Evolutionary conservation across 2,329 filamentous ascomycete species (phyloP), one percentile per base, ranked within the genome.

Genomic region (Hypoxylon sp.): DNA sequence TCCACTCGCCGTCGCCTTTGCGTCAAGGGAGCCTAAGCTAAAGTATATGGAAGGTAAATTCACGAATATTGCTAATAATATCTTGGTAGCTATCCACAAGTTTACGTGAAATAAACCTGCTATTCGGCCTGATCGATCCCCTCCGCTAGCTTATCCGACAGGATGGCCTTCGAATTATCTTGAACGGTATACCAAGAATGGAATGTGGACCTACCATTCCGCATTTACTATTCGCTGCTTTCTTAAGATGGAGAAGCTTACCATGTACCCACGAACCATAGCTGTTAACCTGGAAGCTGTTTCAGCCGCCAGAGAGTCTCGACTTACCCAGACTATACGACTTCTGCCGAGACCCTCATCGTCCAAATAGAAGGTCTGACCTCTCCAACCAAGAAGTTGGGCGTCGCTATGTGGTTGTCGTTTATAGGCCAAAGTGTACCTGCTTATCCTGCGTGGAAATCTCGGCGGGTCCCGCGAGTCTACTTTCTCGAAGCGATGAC

Each of bases 161-260:
- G 43, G 27, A 47, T 56, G 50, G 48, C 21, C 43, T 3, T 25
- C 19, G 39, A 19, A 39, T 56, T 25, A 8, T 21, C 12, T n/a
- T 41, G 37, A 39, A 45, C 3, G n/a, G 11, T 61, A 51, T 61
- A 61, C 60, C 60, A 23, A 61, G 54, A 67, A 61, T 19, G 60
- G 63, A 59, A 69, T 64, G 63, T 69, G 63, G 66, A 34, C 30
- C 56, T 32, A 23, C 45, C 11, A 41, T 66, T 66, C 43, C 8
- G 21, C 37, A 7, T 51, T 30, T 47, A 8, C 66, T 55, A 68
- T 68, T 68, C 32, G 66, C 41, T 51, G 23, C 21, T 34, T 16
- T 16, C 43, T 19, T 25, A 19, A 50, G 11, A 34, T 47, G 34
- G 48, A 43, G 16, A 27, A 32, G 16, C 30, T 14, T 21, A 57